Conservation (phyloP, 2,329 filamentous ascomycete species). For the Botrytis deweyae region DNA sequence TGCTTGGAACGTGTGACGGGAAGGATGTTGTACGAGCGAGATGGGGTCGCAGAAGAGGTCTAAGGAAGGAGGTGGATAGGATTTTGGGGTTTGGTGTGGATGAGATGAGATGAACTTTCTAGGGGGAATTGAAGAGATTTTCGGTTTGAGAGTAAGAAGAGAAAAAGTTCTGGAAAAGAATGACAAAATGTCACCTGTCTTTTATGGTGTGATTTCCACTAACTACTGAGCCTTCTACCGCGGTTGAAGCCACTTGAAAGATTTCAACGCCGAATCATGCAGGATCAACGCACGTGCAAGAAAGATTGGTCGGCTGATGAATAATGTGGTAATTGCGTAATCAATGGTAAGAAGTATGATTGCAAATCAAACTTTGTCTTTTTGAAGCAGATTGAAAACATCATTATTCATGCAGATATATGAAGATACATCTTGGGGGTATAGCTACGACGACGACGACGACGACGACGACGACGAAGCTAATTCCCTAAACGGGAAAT, state of each 20-base stretch:
- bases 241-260: background rate
- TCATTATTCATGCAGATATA: constrained; percentile 21
- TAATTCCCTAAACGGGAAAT: constrained; percentile 30
- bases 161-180: background rate
- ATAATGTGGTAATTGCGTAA: background rate
- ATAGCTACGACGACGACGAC: constrained; percentile 24
- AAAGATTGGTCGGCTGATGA: background rate
- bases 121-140: background rate
- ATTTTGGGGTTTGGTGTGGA: background rate
- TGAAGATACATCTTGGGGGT: constrained; percentile 14
- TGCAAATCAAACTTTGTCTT: background rate
- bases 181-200: background rate
- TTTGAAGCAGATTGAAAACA: constrained; percentile 18
- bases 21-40: constrained; percentile 7
- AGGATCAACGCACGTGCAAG: constrained; percentile 13
- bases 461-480: constrained; percentile 19
- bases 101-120: background rate
- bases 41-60: constrained; percentile 17
- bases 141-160: background rate
- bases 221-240: background rate
- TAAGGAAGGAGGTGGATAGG: background rate
- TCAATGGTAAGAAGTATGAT: background rate
- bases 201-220: background rate
- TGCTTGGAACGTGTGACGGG: constrained; percentile 13
- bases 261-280: constrained; percentile 1